Evolutionary conservation across 1,284 basidiomycete genomes (phyloP), one percentile per base, ranked within the genome.

Genomic region (Pseudozyma thailandica): DNA sequence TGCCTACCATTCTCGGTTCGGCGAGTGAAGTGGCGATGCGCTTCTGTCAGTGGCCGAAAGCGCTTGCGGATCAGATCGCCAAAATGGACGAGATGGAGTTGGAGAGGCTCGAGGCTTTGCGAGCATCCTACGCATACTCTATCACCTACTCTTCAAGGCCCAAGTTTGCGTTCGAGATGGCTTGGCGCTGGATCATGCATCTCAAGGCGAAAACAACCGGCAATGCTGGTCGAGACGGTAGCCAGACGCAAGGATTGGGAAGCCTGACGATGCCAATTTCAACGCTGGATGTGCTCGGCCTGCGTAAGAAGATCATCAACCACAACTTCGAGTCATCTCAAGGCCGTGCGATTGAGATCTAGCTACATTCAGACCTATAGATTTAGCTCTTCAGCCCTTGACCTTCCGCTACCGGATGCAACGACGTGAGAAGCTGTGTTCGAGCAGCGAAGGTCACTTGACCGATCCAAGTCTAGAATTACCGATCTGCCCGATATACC

Each of bases 161-260:
- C 13, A 48, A 46, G 13, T 71, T 71, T 38, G 56, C 57, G 4
- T 71, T 71, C 41, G 61, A 71, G 46, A 60, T 71, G 56, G 68
- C 52, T 1, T 71, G 61, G 57, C 25, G 39, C 2, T 71, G 61
- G 68, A 43, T 61, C 8, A 44, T 71, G 43, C 18, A 45, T 27
- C 41, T 71, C 30, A 71, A 71, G 28, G 57, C 68, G 20, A 12
- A 49, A 26, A 60, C 54, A 2, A 16, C 38, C 23, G 66, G 59
- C 4, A 8, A 38, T 25, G 37, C 30, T 16, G 57, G 15, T 10
- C 43, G 20, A 10, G 47, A 25, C 6, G 25, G 31, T 30, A 25
- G 18, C 21, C 42, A 48, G 18, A 39, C 39, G 18, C 54, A 43
- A 20, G 55, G 59, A 2, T 23, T 26, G 7, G 59, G 65, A 0